Evolutionary conservation across 202 grass and related monocot genomes (phyloP).

Genomic region (Bolboschoenoplectus hybrid): DNA sequence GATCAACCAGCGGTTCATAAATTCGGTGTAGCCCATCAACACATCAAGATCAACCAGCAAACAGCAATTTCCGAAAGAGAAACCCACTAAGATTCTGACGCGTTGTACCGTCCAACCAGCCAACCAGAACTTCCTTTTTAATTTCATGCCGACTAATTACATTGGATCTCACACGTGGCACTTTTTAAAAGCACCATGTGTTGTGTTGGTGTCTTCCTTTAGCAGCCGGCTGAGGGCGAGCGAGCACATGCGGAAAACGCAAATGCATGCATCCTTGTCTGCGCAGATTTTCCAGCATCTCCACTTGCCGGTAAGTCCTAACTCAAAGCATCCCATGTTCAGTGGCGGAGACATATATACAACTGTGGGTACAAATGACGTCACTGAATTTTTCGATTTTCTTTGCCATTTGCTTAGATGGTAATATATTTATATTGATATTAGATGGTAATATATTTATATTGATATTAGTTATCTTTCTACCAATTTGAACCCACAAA

Average conservation of each 20-base stretch:
- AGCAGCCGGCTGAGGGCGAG: neutral
- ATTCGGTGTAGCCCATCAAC: neutral
- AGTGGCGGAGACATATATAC: no score
- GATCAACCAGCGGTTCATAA: neutral
- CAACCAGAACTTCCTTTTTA: neutral
- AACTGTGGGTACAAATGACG: no score
- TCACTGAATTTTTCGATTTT: no score
- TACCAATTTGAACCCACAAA: no score
- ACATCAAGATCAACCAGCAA: neutral
- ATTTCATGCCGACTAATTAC: neutral
- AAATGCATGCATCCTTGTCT: slow-evolving; percentile 1
- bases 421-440: no score
- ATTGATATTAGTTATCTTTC: no score
- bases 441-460: no score
- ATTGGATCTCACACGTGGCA: neutral
- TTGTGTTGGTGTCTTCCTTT: neutral
- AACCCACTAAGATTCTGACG: neutral
- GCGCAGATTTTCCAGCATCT: neutral
- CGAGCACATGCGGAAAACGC: neutral
- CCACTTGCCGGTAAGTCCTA: neutral
- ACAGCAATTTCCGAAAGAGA: neutral
- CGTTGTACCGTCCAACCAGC: neutral
- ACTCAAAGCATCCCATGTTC: neutral
- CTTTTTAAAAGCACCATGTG: neutral
- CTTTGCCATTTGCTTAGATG: no score